Conservation (phyloP, 192 early-diverging fungal species). For the Entomortierella chlamydospora region DNA sequence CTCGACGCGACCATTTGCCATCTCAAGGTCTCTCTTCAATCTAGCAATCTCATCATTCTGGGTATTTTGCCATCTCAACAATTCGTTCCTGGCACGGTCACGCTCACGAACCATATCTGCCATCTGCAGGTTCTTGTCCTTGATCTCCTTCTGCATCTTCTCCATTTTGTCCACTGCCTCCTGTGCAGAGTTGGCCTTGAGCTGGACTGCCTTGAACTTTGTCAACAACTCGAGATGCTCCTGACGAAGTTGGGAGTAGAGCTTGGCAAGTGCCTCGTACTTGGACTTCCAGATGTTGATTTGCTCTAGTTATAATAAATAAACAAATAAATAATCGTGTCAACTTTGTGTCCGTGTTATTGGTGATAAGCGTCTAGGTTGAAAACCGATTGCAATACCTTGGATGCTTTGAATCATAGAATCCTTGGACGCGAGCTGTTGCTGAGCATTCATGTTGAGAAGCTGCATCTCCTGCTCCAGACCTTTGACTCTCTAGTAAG, state of each 20-base stretch:
- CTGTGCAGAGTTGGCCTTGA: conserved; percentile 84
- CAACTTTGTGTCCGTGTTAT: too few species aligned
- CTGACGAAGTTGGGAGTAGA: conserved; percentile 97
- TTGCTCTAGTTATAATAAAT: conserved; percentile 70
- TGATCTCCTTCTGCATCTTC: conserved; percentile 78
- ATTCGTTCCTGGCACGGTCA: conserved; percentile 84
- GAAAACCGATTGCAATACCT: conserved; percentile 60
- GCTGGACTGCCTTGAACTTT: conserved; percentile 88
- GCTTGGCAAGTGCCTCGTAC: conserved; percentile 96
- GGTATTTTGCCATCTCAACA: conserved; percentile 80
- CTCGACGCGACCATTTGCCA: conserved; percentile 78
- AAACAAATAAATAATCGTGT: not conserved
- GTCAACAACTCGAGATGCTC: conserved; percentile 93
- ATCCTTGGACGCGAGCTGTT: conserved; percentile 85
- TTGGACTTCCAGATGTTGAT: conserved; percentile 97
- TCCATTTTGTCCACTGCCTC: conserved; percentile 88
- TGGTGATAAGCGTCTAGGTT: too few species aligned
- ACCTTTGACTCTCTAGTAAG: conserved; percentile 74
- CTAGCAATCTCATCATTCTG: conserved; percentile 88
- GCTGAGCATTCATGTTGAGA: conserved; percentile 74
- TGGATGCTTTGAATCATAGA: conserved; percentile 87
- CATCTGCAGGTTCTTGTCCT: conserved; percentile 72
- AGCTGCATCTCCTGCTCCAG: conserved; percentile 88
- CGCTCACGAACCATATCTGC: conserved; percentile 93
- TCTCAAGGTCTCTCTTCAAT: conserved; percentile 81